phyloP scores from a whole-genome alignment of 768 basidiomycete species.

The Auricularia cornea region DNA sequence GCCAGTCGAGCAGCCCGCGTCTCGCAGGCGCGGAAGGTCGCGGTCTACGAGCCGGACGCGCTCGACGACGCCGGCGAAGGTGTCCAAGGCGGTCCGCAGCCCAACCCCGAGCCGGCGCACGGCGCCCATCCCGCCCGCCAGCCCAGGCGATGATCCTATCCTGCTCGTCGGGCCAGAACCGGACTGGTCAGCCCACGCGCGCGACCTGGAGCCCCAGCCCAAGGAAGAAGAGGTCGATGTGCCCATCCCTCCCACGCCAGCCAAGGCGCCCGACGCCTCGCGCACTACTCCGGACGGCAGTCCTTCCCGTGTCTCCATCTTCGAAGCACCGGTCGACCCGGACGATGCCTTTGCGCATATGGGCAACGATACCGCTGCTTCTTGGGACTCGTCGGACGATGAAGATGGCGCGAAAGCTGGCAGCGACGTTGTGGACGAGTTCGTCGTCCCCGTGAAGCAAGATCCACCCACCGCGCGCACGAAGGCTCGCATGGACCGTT shows the following conservation, averaged over 20 bases:
- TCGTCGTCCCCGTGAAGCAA: constrained; percentile 51
- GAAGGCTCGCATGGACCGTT: constrained; percentile 39
- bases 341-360: constrained; percentile 7
- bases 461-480: constrained; percentile 58
- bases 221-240: constrained; percentile 12
- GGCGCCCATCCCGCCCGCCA: constrained; percentile 55
- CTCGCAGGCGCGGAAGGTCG: not conserved
- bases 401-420: constrained; percentile 29
- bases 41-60: not conserved
- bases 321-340: not conserved
- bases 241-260: constrained; percentile 24
- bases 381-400: constrained; percentile 9
- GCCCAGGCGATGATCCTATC: constrained; percentile 69
- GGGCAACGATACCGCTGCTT: constrained; percentile 21
- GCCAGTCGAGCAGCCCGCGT: not conserved
- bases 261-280: constrained; percentile 33
- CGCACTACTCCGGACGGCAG: constrained; percentile 24
- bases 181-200: not conserved
- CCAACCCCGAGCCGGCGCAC: constrained; percentile 54
- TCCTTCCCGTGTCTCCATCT: not conserved
- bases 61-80: not conserved
- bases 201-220: constrained; percentile 14
- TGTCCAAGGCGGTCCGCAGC: not conserved
- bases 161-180: constrained; percentile 41
- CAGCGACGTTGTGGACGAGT: constrained; percentile 51